Base-by-base conservation (phyloP, 352 stramenopile genomes). In the Phytophthora pseudosyringae region DNA sequence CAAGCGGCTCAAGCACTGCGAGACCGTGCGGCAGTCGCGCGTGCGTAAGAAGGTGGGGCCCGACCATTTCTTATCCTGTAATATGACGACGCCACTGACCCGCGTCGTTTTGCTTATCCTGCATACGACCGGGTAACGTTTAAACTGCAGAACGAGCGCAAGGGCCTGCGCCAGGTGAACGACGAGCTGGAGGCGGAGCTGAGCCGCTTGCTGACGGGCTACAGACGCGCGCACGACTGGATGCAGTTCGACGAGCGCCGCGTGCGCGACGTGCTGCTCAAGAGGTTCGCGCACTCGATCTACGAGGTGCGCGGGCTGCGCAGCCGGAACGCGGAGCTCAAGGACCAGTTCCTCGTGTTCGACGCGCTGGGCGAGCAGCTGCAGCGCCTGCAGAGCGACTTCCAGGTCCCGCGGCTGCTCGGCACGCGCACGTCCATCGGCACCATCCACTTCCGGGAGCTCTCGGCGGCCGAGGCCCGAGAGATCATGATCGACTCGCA, bases 401-500 rank as follows among this genome's bases (percentile, higher is more conserved):
- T 81, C 39, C 44, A 67, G 44, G 86, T 93, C 46, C 71, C 81
- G 3, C 39, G 67, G 15, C 71, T 76, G 26, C 15, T 86, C 3
- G 40, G 71, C 4, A 50, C 73, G 16, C 38, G 72, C 13, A 75
- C 68, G 15, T 84, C 80, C 9, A 76, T 89, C 35, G 84, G 82
- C 7, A 89, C 75, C 10, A 68, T 91, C 33, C 82, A 93, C 59
- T 88, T 90, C 59, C 60, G 80, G 63, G 53, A 71, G 12, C 59
- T 93, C 13, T 77, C 69, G 28, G 72, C 73, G 12, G 61, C 70
- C 4, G 74, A 89, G 39, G 81, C 80, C 0, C 47, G 77, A 31
- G 73, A 75, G 5, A 91, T 93, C 57, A 90, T 93, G 80, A 57
- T 93, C 1, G 78, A 90, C 67, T 88, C 84, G 44, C 84, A 90